A percentile compares a stretch with the other conserved stretches of the same genome.
Evolutionary conservation across 257 asterid genomes (phyloP).

Genomic region (Echium plantagineum): DNA sequence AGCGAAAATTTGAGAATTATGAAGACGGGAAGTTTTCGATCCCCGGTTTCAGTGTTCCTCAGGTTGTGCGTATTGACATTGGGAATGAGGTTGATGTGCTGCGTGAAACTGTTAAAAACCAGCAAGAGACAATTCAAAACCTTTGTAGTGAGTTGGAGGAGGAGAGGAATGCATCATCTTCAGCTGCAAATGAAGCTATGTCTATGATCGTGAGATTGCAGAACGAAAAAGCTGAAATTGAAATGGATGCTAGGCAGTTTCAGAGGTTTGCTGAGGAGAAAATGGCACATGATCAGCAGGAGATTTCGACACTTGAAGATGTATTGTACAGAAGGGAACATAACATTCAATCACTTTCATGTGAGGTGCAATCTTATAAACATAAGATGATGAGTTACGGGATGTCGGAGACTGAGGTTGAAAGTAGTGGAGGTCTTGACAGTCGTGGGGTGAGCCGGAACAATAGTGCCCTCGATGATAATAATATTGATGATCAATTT

Average conservation of each 20-base stretch:
- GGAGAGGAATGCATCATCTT: conserved; percentile 86
- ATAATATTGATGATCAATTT: conserved; percentile 31
- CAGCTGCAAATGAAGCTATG: conserved; percentile 33
- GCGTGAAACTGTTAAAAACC: conserved; percentile 64
- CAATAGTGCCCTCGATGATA: conserved; percentile 31
- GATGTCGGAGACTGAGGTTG: conserved; percentile 55
- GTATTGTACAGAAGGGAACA: conserved; percentile 84
- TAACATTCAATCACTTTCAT: conserved; percentile 56
- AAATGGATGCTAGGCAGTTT: conserved; percentile 87
- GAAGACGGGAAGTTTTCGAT: conserved; percentile 32
- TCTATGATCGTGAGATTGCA: conserved; percentile 66
- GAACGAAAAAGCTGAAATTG: conserved; percentile 71
- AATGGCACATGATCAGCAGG: conserved; percentile 74
- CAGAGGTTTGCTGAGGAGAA: conserved; percentile 77
- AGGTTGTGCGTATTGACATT: conserved; percentile 61
- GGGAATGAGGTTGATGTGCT: conserved; percentile 71
- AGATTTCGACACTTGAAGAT: conserved; percentile 58
- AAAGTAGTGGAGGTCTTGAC: conserved; percentile 27
- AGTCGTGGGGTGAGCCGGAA: conserved; percentile 24
- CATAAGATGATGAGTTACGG: conserved; percentile 90
- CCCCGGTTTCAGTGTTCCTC: conserved; percentile 39
- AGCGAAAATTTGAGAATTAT: conserved; percentile 49
- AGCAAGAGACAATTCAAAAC: conserved; percentile 62
- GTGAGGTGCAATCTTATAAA: conserved; percentile 65
- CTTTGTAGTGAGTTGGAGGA: conserved; percentile 76